phyloP scores from a whole-genome alignment of 2,329 filamentous ascomycete genomes.

The Capronia americana region DNA sequence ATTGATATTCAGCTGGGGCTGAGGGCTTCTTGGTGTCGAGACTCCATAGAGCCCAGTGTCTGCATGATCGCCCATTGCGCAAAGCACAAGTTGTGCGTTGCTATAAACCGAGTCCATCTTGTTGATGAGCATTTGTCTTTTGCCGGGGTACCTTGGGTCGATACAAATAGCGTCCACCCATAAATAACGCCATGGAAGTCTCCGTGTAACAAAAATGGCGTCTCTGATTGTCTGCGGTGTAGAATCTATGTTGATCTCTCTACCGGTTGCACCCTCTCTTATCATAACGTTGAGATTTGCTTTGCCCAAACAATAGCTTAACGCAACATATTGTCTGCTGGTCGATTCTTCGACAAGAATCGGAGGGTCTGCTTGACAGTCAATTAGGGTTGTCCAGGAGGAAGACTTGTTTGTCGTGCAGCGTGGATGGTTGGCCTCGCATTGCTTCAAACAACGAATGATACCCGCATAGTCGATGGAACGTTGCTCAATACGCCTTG shows the following conservation, averaged over 20 bases:
- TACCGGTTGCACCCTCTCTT: background rate
- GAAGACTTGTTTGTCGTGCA: background rate
- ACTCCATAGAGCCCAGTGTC: slow-evolving; percentile 1
- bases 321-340: background rate
- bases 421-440: background rate
- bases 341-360: slow-evolving; percentile 1
- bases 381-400: background rate
- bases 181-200: slow-evolving; percentile 2
- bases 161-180: slow-evolving; percentile 10
- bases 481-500: background rate
- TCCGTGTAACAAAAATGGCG: background rate
- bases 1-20: background rate
- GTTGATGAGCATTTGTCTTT: background rate
- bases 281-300: background rate
- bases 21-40: background rate
- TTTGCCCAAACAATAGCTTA: slow-evolving; percentile 12
- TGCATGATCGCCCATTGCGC: slow-evolving; percentile 1
- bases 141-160: background rate
- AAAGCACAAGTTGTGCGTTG: slow-evolving; percentile 10
- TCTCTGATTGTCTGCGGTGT: background rate
- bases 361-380: background rate
- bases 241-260: background rate
- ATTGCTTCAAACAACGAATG: background rate
- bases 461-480: slow-evolving; percentile 6
- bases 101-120: slow-evolving; percentile 9